Evolutionary conservation across 2,329 filamentous ascomycete genomes (phyloP).

Genomic region (Penicillium sp.): DNA sequence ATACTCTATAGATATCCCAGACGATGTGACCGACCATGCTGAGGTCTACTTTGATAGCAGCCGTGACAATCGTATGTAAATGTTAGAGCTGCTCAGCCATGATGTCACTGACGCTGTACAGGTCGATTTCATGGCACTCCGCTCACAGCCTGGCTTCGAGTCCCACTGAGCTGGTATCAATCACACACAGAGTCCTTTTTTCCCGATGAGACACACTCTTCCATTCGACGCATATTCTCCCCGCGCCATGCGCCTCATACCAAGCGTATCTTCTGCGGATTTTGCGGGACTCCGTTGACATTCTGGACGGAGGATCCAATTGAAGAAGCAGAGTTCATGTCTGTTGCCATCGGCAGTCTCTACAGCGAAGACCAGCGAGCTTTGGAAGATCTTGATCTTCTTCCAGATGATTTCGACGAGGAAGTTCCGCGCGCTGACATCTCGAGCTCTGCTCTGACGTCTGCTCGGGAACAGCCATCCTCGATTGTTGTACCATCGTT

Average conservation of each 20-base stretch:
- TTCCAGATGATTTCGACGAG: conserved; percentile 49
- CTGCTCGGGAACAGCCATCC: conserved; percentile 7
- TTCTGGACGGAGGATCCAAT: conserved; percentile 73
- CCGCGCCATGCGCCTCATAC: conserved; percentile 53
- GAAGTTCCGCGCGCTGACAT: conserved; percentile 16
- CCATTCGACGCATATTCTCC: conserved; percentile 63
- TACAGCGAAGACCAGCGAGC: conserved; percentile 62
- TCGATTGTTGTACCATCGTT: conserved; percentile 22
- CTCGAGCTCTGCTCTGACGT: conserved; percentile 10
- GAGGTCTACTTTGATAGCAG: conserved; percentile 71
- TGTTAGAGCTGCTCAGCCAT: neutral
- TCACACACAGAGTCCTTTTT: conserved; percentile 69
- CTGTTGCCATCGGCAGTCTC: conserved; percentile 73
- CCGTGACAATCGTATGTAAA: conserved; percentile 62
- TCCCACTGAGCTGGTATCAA: conserved; percentile 75
- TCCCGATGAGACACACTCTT: conserved; percentile 65
- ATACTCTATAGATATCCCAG: conserved; percentile 68
- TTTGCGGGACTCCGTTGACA: conserved; percentile 78
- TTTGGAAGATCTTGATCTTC: conserved; percentile 68
- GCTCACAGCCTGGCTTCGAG: conserved; percentile 72
- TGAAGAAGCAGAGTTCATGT: conserved; percentile 70
- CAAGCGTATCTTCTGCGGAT: conserved; percentile 80
- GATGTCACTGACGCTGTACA: conserved; percentile 29
- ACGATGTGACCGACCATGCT: conserved; percentile 50
- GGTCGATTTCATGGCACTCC: conserved; percentile 63